phyloP scores from a whole-genome alignment of 257 asterid species.

The Forsythia viridissima region DNA sequence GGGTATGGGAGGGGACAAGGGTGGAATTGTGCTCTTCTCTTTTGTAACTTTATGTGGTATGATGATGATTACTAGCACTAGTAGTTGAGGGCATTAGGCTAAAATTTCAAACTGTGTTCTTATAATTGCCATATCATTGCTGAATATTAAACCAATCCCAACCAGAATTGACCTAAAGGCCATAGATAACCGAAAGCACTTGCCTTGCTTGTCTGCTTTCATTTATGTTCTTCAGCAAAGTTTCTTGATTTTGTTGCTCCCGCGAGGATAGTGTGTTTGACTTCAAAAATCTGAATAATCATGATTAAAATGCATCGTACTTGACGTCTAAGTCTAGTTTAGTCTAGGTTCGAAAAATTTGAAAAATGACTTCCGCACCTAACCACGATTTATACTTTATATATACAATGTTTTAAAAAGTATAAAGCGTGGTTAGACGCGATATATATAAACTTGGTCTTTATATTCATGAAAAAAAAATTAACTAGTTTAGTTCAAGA shows the following conservation, averaged over 20 bases:
- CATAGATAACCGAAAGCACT: conserved; percentile 39
- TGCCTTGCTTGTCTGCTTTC: conserved; percentile 35
- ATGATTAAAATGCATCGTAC: background rate
- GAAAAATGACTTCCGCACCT: too few relatives aligned
- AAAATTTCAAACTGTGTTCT: conserved; percentile 19
- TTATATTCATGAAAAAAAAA: too few relatives aligned
- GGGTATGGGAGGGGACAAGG: background rate
- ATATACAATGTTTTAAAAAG: too few relatives aligned
- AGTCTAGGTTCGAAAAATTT: too few relatives aligned
- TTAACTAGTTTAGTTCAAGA: too few relatives aligned
- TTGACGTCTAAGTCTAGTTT: too few relatives aligned
- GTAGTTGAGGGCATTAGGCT: conserved; percentile 9
- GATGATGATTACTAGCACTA: conserved; percentile 45
- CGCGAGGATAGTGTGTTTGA: background rate
- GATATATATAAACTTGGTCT: too few relatives aligned
- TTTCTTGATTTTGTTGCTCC: background rate
- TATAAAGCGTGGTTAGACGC: too few relatives aligned
- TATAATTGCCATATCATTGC: conserved; percentile 64
- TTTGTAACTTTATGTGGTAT: conserved; percentile 25
- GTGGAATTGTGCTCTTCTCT: background rate
- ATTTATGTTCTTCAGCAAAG: conserved; percentile 18
- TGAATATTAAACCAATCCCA: conserved; percentile 14
- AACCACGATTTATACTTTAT: too few relatives aligned
- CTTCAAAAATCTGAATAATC: background rate
- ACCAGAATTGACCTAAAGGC: conserved; percentile 22